Percentiles rank a stretch among this genome's conserved stretches.
Conservation (phyloP, 139 green algal species). For the Mychonastes homosphaera region DNA sequence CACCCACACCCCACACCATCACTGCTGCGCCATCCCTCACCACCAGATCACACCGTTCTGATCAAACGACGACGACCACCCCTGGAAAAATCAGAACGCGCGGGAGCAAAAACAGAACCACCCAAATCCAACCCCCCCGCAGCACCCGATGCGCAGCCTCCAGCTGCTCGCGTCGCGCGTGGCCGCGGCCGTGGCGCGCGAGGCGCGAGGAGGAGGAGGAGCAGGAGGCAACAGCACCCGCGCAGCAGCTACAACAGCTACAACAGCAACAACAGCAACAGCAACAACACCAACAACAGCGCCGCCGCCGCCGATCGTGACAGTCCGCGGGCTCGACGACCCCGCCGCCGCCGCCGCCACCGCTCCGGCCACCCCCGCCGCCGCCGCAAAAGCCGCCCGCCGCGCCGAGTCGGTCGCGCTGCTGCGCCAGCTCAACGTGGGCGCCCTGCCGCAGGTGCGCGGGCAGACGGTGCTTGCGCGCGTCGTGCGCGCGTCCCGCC, state of each 20-base stretch:
- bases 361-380: background rate
- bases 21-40: no score
- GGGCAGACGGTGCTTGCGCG: constrained; percentile 11
- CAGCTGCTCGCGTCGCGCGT: background rate
- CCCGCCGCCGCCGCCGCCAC: background rate
- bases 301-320: background rate
- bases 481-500: background rate
- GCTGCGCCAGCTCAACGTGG: constrained; percentile 10
- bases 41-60: no score
- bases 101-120: background rate
- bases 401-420: background rate
- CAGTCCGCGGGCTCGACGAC: background rate
- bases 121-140: background rate
- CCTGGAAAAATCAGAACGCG: background rate
- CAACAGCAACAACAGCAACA: background rate
- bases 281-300: background rate
- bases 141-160: background rate
- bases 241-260: background rate
- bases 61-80: background rate
- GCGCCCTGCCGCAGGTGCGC: background rate
- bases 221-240: background rate
- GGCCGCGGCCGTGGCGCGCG: no score
- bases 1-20: no score
- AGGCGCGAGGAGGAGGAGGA: background rate
- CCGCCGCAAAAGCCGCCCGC: background rate